Evolutionary conservation across 345 rosid genomes (phyloP).

Genomic region (Eucalyptus decipiens): DNA sequence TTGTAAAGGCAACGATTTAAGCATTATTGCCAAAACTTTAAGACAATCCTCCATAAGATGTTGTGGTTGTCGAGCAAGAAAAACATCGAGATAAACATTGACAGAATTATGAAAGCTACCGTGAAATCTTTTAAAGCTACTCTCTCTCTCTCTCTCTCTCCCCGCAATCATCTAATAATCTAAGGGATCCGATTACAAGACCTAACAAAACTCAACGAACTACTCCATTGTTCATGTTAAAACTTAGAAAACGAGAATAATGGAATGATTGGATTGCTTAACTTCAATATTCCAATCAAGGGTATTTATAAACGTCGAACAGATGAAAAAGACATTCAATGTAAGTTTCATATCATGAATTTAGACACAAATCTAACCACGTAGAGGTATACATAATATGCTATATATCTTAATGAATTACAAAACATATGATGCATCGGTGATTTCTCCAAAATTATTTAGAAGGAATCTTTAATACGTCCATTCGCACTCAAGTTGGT

Average conservation of each 20-base stretch:
- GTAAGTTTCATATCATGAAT: not conserved
- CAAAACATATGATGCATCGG: not conserved
- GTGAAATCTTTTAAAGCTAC: not conserved
- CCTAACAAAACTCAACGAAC: not conserved
- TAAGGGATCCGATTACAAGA: not conserved
- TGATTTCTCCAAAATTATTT: not conserved
- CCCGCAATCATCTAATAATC: not conserved
- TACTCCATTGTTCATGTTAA: not conserved
- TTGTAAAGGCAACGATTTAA: not conserved
- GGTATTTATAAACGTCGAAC: not conserved
- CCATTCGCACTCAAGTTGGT: not conserved
- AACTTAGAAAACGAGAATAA: not conserved
- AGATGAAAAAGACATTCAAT: too few relatives aligned
- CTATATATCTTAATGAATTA: too few relatives aligned
- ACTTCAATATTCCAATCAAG: not conserved
- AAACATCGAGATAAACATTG: not conserved
- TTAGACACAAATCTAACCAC: not conserved
- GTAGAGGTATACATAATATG: not conserved
- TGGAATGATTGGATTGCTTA: not conserved
- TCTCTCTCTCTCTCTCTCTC: not conserved
- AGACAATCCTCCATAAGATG: not conserved
- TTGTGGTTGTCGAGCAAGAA: not conserved
- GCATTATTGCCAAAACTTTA: not conserved
- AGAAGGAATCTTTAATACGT: too few relatives aligned
- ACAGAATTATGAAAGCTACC: not conserved